Evolutionary conservation across 2,329 filamentous ascomycete genomes (phyloP).

Genomic region (Aspergillus melleus): DNA sequence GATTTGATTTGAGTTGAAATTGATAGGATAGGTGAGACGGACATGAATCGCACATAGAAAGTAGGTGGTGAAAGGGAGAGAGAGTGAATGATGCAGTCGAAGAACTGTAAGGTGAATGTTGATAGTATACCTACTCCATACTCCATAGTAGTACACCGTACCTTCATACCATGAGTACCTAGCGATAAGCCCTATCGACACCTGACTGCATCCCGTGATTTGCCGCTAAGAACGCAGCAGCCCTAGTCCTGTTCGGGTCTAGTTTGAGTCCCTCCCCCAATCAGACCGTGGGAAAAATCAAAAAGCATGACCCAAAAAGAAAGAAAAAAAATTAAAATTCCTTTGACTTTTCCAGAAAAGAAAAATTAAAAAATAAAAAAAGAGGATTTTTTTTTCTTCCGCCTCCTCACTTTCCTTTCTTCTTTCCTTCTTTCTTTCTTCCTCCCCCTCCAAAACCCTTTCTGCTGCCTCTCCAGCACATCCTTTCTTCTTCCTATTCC

Average conservation of each 20-base stretch:
- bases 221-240: conserved; percentile 5
- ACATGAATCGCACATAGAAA: background rate
- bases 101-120: too few species aligned
- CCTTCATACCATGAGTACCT: too few species aligned
- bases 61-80: too few species aligned
- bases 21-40: background rate
- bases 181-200: background rate
- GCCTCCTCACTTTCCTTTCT: conserved; percentile 27
- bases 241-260: conserved; percentile 21
- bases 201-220: conserved; percentile 5
- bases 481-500: conserved; percentile 27
- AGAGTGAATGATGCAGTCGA: too few species aligned
- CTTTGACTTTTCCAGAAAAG: conserved; percentile 36
- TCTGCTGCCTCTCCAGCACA: conserved; percentile 25
- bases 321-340: conserved; percentile 22
- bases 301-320: conserved; percentile 15
- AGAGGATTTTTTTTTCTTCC: conserved; percentile 25
- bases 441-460: conserved; percentile 20
- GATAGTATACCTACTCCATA: too few species aligned
- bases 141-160: too few species aligned
- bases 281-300: background rate
- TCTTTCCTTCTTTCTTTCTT: conserved; percentile 24
- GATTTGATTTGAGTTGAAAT: conserved; percentile 70
- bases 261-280: conserved; percentile 15
- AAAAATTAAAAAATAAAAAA: conserved; percentile 11